Conservation (phyloP, 2,329 filamentous ascomycete genomes). For the Trichoderma arundinaceum region DNA sequence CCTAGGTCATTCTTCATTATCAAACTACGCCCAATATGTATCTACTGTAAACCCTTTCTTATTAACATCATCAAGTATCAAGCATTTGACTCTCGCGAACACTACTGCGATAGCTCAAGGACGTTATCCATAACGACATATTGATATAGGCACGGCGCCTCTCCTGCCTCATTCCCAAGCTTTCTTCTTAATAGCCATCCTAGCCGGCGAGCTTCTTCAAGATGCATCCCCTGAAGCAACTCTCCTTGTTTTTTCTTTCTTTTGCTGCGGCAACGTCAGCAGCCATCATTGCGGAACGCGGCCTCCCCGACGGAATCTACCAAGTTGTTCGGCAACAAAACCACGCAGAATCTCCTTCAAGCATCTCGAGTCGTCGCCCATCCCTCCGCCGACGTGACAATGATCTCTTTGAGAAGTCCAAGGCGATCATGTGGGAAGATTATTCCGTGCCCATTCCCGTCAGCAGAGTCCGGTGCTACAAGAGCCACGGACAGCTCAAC, state of each 20-base stretch:
- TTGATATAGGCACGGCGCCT: too few species aligned
- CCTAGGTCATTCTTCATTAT: too few species aligned
- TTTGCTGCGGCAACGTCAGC: not conserved
- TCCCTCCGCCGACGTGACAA: not conserved
- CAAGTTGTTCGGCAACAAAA: not conserved
- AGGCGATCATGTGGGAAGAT: not conserved
- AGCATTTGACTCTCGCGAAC: too few species aligned
- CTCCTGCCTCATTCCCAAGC: not conserved
- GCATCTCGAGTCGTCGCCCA: not conserved
- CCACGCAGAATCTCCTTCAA: not conserved
- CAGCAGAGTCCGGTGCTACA: not conserved
- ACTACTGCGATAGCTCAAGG: too few species aligned
- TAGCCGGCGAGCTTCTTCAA: not conserved
- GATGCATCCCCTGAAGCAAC: not conserved
- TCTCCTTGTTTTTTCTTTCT: not conserved
- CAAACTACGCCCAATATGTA: too few species aligned
- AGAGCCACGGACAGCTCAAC: not conserved
- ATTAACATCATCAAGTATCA: too few species aligned
- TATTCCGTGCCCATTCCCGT: constrained; percentile 11
- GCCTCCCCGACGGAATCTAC: constrained; percentile 12
- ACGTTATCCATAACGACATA: too few species aligned
- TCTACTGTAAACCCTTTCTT: too few species aligned
- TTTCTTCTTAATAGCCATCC: too few species aligned
- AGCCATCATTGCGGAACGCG: not conserved
- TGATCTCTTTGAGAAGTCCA: not conserved